A percentile compares a stretch with the other conserved stretches of the same genome.
Conservation (phyloP, 768 basidiomycete genomes). For the Naganishia vaughanmartiniae region DNA sequence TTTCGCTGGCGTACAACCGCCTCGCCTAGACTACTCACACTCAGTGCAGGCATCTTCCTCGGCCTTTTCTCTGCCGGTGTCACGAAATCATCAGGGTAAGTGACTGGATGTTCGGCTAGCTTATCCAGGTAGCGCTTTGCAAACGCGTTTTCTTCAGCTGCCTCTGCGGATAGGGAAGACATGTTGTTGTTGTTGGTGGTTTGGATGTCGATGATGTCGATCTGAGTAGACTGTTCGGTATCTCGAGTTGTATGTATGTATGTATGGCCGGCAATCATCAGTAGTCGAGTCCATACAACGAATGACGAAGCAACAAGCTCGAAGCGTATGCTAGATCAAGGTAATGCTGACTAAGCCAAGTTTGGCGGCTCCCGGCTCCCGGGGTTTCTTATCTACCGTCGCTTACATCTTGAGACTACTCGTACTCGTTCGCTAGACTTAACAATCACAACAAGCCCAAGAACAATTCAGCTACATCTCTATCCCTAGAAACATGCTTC, state of each 20-base stretch:
- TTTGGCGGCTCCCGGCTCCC: too few species aligned
- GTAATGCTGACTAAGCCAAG: too few species aligned
- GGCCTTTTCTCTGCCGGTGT: constrained; percentile 49
- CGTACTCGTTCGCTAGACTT: too few species aligned
- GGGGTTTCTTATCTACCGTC: too few species aligned
- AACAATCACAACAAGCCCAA: too few species aligned
- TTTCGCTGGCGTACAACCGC: not conserved
- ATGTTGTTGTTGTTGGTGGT: not conserved
- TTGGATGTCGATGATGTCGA: not conserved
- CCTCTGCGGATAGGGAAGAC: constrained; percentile 11
- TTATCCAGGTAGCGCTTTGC: constrained; percentile 50
- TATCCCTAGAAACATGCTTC: too few species aligned
- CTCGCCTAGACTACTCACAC: constrained; percentile 37
- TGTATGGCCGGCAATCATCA: too few species aligned
- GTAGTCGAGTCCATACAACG: too few species aligned
- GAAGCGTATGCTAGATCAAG: too few species aligned
- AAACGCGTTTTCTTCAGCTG: constrained; percentile 46
- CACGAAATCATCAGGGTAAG: constrained; percentile 44
- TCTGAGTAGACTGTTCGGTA: not conserved
- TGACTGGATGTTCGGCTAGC: constrained; percentile 45
- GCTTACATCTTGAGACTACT: too few species aligned
- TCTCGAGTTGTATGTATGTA: not conserved
- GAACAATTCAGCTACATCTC: too few species aligned
- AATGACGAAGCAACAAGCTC: too few species aligned
- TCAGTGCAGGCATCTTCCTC: constrained; percentile 47